Conservation (phyloP, 345 rosid species). For the Brassica juncea region DNA sequence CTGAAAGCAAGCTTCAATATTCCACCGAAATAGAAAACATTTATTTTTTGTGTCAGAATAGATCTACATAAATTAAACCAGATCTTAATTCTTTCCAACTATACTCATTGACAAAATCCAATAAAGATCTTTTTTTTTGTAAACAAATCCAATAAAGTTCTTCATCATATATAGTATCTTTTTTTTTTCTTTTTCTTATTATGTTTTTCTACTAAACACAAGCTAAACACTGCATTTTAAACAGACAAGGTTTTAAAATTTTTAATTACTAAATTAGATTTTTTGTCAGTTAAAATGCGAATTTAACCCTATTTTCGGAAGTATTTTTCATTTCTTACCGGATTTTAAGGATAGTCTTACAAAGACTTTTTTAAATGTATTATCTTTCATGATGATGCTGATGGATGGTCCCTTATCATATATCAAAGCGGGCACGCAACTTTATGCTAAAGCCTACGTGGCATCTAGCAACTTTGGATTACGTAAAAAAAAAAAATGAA, state of each 20-base stretch:
- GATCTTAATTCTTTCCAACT: background rate
- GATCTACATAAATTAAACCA: background rate
- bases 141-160: background rate
- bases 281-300: background rate
- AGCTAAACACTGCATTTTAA: background rate
- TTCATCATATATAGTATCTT: background rate
- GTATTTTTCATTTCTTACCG: background rate
- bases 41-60: background rate
- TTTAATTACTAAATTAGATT: too few species aligned
- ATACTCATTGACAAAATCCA: background rate
- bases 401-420: background rate
- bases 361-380: background rate
- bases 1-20: background rate
- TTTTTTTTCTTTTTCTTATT: too few species aligned
- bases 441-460: constrained; percentile 37
- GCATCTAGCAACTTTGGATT: constrained; percentile 8
- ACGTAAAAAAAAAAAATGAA: background rate
- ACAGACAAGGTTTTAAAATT: too few species aligned
- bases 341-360: background rate
- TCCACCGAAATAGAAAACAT: background rate
- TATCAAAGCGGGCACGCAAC: constrained; percentile 34
- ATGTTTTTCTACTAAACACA: background rate
- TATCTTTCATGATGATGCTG: background rate
- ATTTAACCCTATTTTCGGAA: background rate
- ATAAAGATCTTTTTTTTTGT: too few species aligned